phyloP scores from a whole-genome alignment of 2,329 filamentous ascomycete species.

The Amauroascus verrucosus region DNA sequence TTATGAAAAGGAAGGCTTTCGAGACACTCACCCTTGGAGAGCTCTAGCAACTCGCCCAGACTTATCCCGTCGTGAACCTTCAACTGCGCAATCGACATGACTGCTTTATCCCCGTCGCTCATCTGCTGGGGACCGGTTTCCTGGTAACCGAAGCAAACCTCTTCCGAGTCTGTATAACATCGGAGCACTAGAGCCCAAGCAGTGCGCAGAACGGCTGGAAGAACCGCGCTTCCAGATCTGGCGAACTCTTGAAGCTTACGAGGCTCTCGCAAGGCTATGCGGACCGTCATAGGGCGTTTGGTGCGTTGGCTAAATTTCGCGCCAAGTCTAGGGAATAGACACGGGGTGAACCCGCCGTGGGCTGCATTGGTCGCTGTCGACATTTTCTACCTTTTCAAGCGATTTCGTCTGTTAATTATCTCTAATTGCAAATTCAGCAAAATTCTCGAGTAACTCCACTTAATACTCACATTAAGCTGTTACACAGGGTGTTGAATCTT shows the following conservation, averaged over 20 bases:
- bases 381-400: not conserved
- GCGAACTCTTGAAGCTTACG: conserved; percentile 16
- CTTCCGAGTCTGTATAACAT: conserved; percentile 38
- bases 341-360: conserved; percentile 20
- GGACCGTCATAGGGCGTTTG: conserved; percentile 30
- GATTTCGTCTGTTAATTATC: not conserved
- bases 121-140: conserved; percentile 21
- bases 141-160: conserved; percentile 40
- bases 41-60: conserved; percentile 23
- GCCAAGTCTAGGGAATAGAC: conserved; percentile 29
- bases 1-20: conserved; percentile 12
- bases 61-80: conserved; percentile 25
- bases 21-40: conserved; percentile 17
- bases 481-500: not conserved
- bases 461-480: conserved; percentile 8
- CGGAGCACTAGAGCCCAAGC: conserved; percentile 40
- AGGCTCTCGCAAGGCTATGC: conserved; percentile 24
- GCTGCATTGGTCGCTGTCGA: not conserved
- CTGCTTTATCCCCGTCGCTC: conserved; percentile 14
- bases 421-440: not conserved
- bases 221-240: conserved; percentile 2
- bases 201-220: conserved; percentile 27
- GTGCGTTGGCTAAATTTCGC: conserved; percentile 21
- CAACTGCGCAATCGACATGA: conserved; percentile 21
- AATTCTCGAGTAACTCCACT: not conserved